phyloP scores from a whole-genome alignment of 1,139 yeast genomes.

The Sugiyamaella novakii region DNA sequence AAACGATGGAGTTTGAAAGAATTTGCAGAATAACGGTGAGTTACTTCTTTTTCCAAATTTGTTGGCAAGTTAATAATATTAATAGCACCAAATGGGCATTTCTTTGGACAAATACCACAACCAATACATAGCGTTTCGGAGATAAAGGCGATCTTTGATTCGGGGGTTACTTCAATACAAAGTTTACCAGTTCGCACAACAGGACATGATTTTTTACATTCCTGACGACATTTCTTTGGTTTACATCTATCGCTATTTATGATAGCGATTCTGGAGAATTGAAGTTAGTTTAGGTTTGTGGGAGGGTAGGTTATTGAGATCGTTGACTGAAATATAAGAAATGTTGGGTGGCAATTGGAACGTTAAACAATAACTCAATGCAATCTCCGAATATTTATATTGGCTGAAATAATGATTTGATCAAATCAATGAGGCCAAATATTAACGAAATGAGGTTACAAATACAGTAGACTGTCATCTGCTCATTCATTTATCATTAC shows the following conservation, averaged over 20 bases:
- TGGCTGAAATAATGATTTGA: too few relatives aligned
- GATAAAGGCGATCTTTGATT: conserved; percentile 88
- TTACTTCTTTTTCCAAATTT: conserved; percentile 85
- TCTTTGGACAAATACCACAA: conserved; percentile 98
- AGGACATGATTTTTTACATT: conserved; percentile 95
- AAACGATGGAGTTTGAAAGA: conserved; percentile 95
- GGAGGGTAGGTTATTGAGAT: too few relatives aligned
- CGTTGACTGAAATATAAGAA: too few relatives aligned
- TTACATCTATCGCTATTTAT: conserved; percentile 92
- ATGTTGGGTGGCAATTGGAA: too few relatives aligned
- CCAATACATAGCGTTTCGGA: conserved; percentile 97
- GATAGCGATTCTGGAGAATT: conserved; percentile 65
- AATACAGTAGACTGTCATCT: too few relatives aligned
- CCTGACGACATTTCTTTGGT: conserved; percentile 98
- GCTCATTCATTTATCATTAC: too few relatives aligned
- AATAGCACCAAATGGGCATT: conserved; percentile 97
- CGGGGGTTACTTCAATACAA: conserved; percentile 94
- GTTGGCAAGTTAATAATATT: conserved; percentile 95
- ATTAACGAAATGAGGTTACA: too few relatives aligned
- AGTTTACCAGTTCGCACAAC: conserved; percentile 96
- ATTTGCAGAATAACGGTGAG: conserved; percentile 97
- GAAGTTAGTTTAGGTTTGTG: conserved; percentile 6
- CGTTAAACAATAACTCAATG: too few relatives aligned
- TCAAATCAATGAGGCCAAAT: too few relatives aligned
- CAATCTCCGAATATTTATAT: too few relatives aligned